Percentiles rank a stretch among this genome's conserved stretches.
Conservation (phyloP, 805 yeast genomes). For the Zygoascus bituminiphila region DNA sequence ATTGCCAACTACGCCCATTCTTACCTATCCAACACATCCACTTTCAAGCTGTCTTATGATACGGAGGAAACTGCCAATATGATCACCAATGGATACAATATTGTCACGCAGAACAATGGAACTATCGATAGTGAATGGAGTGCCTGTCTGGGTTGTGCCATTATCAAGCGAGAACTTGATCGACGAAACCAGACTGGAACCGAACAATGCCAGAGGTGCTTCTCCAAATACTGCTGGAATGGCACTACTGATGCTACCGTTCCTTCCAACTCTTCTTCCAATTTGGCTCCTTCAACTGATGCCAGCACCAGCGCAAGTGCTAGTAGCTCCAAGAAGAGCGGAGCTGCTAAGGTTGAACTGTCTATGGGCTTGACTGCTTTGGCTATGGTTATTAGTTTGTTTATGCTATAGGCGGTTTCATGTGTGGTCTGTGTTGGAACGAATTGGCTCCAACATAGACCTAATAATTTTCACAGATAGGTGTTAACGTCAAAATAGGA, state of each 20-base stretch:
- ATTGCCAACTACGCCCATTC: conserved; percentile 65
- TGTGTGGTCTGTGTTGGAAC: too few relatives aligned
- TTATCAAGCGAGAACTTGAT: conserved; percentile 70
- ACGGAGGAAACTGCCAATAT: conserved; percentile 49
- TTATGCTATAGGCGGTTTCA: too few relatives aligned
- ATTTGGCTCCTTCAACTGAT: conserved; percentile 12
- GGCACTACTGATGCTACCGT: conserved; percentile 30
- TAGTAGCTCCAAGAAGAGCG: background rate
- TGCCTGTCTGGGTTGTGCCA: conserved; percentile 75
- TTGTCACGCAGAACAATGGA: conserved; percentile 53
- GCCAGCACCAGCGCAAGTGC: background rate
- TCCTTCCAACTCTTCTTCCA: conserved; percentile 8
- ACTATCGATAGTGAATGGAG: conserved; percentile 64
- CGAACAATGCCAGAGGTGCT: conserved; percentile 67
- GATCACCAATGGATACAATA: conserved; percentile 68
- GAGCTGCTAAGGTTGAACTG: background rate
- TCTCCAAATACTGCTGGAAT: conserved; percentile 68
- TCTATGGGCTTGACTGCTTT: background rate
- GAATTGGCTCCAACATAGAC: too few relatives aligned
- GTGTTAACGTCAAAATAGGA: too few relatives aligned
- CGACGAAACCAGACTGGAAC: conserved; percentile 44
- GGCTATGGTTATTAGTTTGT: background rate
- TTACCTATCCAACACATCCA: conserved; percentile 61
- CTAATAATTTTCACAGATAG: too few relatives aligned
- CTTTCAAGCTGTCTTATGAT: conserved; percentile 55